These are phyloP conservation scores for Corchorus olitorius DNA, from an alignment of 345 rosid species.

Conservation along the genomic window DNA sequence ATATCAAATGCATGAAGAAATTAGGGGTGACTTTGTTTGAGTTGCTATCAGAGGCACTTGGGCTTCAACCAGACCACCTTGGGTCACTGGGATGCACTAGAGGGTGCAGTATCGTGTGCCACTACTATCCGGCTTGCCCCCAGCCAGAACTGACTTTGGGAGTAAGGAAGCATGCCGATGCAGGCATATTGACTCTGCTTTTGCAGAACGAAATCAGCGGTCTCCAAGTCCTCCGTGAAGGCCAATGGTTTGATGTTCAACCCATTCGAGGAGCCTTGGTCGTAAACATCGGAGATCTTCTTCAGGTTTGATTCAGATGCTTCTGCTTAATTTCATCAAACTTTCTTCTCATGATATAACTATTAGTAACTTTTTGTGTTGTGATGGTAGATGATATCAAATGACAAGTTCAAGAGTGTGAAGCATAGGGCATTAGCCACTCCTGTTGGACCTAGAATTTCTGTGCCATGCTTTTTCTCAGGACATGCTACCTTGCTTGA, in stretches of 20 bases:
- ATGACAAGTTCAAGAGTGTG: constrained; percentile 27
- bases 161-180: constrained; percentile 25
- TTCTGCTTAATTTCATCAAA: background rate
- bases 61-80: constrained; percentile 20
- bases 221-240: constrained; percentile 15
- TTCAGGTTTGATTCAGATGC: constrained; percentile 11
- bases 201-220: background rate
- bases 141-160: constrained; percentile 38
- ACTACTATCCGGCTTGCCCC: constrained; percentile 39
- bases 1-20: background rate
- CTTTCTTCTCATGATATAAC: background rate
- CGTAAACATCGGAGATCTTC: constrained; percentile 21
- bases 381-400: constrained; percentile 23
- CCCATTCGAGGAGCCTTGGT: constrained; percentile 17
- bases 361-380: background rate
- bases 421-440: constrained; percentile 22
- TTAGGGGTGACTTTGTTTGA: constrained; percentile 11
- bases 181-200: background rate
- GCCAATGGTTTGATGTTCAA: constrained; percentile 20
- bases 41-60: constrained; percentile 33
- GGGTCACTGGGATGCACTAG: constrained; percentile 29
- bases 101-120: constrained; percentile 15
- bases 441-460: constrained; percentile 16
- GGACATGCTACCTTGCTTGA: constrained; percentile 2
- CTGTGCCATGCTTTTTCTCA: constrained; percentile 24